These are phyloP conservation scores for Mortierella polycephala DNA, from an alignment of 371 early-diverging fungal genomes.

Conservation along the genomic window DNA sequence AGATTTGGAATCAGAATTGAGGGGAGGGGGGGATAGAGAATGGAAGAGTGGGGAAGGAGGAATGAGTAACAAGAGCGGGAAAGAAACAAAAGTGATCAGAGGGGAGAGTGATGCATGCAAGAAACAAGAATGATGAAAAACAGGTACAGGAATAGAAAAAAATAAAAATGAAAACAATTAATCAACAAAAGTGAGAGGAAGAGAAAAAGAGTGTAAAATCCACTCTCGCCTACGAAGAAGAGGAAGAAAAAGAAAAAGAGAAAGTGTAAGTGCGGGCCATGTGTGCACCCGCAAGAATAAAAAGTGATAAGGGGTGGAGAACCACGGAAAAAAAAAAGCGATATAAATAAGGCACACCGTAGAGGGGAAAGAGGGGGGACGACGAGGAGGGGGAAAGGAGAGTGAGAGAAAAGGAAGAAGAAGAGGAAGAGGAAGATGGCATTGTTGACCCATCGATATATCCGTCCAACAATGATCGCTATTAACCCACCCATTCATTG, in stretches of 20 bases:
- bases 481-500: too few species aligned
- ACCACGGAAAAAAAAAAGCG: background rate
- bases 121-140: background rate
- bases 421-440: too few species aligned
- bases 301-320: constrained; percentile 1
- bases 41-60: background rate
- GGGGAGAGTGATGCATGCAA: background rate
- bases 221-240: background rate
- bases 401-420: too few species aligned
- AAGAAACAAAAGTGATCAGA: background rate
- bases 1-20: background rate
- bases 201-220: background rate
- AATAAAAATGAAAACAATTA: constrained; percentile 2
- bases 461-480: too few species aligned
- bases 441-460: too few species aligned
- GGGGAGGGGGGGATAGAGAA: background rate
- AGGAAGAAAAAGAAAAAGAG: background rate
- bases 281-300: background rate
- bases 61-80: background rate
- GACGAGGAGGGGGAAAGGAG: too few species aligned
- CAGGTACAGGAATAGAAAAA: background rate
- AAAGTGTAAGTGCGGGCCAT: background rate
- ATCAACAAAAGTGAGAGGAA: background rate
- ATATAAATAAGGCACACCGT: too few species aligned
- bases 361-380: too few species aligned